phyloP scores from a whole-genome alignment of 352 stramenopile species.

The Pythium pyrilobum region DNA sequence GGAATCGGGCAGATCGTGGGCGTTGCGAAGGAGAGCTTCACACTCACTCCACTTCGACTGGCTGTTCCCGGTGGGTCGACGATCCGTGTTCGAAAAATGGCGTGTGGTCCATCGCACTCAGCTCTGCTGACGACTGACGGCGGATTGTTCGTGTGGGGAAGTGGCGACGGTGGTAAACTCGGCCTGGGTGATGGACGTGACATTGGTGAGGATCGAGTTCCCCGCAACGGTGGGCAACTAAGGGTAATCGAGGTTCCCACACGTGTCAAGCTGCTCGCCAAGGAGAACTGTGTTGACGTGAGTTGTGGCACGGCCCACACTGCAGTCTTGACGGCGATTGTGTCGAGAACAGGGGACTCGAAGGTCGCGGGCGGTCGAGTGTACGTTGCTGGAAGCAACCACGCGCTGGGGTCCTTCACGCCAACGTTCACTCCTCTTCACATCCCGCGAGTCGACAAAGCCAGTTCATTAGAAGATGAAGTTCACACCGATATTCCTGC shows the following conservation, averaged over 20 bases:
- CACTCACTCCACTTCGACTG: slow-evolving; percentile 43
- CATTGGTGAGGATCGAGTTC: slow-evolving; percentile 52
- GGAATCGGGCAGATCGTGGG: slow-evolving; percentile 36
- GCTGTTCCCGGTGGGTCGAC: slow-evolving; percentile 16
- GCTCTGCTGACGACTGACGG: slow-evolving; percentile 54
- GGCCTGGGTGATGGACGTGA: slow-evolving; percentile 62
- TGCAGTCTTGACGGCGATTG: slow-evolving; percentile 34
- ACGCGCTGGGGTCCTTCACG: slow-evolving; percentile 58
- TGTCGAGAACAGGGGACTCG: slow-evolving; percentile 2
- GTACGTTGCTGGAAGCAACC: slow-evolving; percentile 62
- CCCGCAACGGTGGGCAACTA: slow-evolving; percentile 48
- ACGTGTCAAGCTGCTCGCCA: slow-evolving; percentile 27
- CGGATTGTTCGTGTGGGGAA: slow-evolving; percentile 66
- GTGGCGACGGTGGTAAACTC: slow-evolving; percentile 61
- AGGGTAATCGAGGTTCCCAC: slow-evolving; percentile 33
- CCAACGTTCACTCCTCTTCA: slow-evolving; percentile 40
- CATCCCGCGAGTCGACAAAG: slow-evolving; percentile 3
- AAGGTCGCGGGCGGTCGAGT: slow-evolving; percentile 28
- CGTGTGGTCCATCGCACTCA: slow-evolving; percentile 74
- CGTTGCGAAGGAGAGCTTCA: slow-evolving; percentile 53
- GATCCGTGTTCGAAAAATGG: slow-evolving; percentile 49
- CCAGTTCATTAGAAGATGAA: not conserved
- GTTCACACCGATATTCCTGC: not conserved
- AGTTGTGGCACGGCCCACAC: slow-evolving; percentile 66
- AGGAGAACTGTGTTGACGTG: slow-evolving; percentile 56